Evolutionary conservation across 139 green algal genomes (phyloP).

Genomic region (Yamagishiella unicocca): DNA sequence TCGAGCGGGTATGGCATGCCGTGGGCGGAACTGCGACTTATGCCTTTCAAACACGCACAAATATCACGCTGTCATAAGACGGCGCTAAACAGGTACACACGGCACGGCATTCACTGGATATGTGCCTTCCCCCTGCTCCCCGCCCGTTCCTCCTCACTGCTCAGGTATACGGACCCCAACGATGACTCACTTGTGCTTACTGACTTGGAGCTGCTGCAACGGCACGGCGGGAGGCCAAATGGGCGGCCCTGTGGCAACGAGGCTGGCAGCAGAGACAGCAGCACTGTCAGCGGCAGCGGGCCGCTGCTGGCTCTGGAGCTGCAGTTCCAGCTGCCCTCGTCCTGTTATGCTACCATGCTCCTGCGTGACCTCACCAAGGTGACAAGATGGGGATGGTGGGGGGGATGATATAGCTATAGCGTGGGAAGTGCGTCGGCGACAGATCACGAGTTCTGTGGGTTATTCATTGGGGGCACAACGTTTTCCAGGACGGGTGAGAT

Average conservation of each 20-base stretch:
- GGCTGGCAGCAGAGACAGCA: conserved; percentile 8
- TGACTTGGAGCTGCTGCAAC: conserved; percentile 61
- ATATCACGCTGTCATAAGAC: too few species aligned
- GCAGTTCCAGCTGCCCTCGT: conserved; percentile 84
- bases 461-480: background rate
- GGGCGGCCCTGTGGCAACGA: too few species aligned
- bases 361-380: conserved; percentile 83
- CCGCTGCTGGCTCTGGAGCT: conserved; percentile 77
- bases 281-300: background rate
- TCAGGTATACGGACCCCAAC: conserved; percentile 72
- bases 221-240: background rate
- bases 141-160: background rate
- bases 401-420: background rate
- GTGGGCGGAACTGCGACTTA: too few species aligned
- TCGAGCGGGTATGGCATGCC: too few species aligned
- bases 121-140: background rate
- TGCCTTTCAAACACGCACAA: too few species aligned
- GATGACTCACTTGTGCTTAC: conserved; percentile 68
- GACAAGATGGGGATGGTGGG: background rate
- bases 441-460: background rate
- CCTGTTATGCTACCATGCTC: conserved; percentile 96
- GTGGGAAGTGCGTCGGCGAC: background rate
- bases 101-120: too few species aligned
- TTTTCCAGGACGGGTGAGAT: background rate
- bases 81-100: too few species aligned